Percentiles rank a stretch among this genome's conserved stretches.
phyloP scores from a whole-genome alignment of 2,329 filamentous ascomycete genomes.

The Beauveria varroae region DNA sequence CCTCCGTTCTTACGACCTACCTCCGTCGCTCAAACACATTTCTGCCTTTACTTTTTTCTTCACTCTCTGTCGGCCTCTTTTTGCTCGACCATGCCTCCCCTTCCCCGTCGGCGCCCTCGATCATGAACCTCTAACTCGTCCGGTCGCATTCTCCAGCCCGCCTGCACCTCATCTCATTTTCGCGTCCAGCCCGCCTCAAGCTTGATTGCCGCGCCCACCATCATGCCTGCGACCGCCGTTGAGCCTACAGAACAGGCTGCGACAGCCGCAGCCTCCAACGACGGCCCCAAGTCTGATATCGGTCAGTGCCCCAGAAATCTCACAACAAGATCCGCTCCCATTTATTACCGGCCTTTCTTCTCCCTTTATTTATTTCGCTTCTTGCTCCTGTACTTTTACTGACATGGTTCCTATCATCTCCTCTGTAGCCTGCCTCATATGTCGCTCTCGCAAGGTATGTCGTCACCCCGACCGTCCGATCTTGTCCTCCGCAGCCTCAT shows the following conservation, averaged over 20 bases:
- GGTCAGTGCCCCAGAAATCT: constrained; percentile 10
- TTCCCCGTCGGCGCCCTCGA: not conserved
- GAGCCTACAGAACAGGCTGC: constrained; percentile 5
- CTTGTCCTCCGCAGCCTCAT: not conserved
- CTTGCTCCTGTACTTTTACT: not conserved
- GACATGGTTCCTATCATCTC: constrained; percentile 4
- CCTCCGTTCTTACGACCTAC: not conserved
- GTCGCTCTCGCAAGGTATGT: constrained; percentile 15
- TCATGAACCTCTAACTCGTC: not conserved
- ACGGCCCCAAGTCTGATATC: constrained; percentile 12
- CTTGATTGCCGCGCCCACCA: constrained; percentile 7
- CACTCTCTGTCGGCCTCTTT: not conserved
- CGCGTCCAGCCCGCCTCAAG: not conserved
- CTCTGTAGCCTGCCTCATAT: constrained; percentile 13
- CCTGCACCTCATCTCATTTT: not conserved
- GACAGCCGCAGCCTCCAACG: constrained; percentile 11
- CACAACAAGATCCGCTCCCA: constrained; percentile 2
- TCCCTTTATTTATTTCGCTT: not conserved
- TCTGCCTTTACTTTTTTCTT: not conserved
- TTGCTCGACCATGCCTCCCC: constrained; percentile 4
- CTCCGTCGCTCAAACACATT: not conserved
- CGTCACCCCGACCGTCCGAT: constrained; percentile 1
- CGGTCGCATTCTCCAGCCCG: not conserved
- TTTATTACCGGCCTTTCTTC: not conserved
- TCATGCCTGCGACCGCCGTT: constrained; percentile 13